Evolutionary conservation across 148 eudicot species (phyloP), one percentile per base, ranked within the genome.

Genomic region (Agrostemma githago): DNA sequence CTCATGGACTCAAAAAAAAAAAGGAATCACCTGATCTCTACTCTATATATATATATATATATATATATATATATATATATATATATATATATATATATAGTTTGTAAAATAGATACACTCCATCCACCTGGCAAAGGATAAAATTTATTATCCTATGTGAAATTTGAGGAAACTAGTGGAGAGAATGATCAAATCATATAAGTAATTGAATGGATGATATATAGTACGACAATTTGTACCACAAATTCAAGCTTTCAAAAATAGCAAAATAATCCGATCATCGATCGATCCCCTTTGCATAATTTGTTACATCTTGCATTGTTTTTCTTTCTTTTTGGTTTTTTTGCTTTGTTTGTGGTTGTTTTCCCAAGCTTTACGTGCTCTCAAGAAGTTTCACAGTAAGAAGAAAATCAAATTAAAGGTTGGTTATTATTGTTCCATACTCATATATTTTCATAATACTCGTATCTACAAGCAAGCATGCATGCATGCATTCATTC

Each of bases 181-280:
- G 34, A 26, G 34, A 26, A 26, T 26, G 34, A 26, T 26, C 34
- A 26, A 26, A 68, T 56, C 16, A 40, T 48, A 57, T 71, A 37
- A 8, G 14, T 46, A 60, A 68, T 68, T 68, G 72, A 68, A 68
- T 68, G 72, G 72, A 21, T 20, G 34, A 68, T 68, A 68, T 14
- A 68, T 68, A 68, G 59, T 68, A 48, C n/a, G 3, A 53, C 39
- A 6, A 70, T 61, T 51, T 59, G 64, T 69, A 46, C 61, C 79
- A 16, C 68, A 60, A 2, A 76, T 59, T 26, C 37, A 10, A 19
- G 34, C 12, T 20, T 68, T 42, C 72, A 69, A 61, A 64, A 59
- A 42, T 74, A 75, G 54, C 2, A 15, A 8, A 46, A 8, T 57
- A 41, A 26, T 38, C n/a, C 0, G 34, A 26, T 26, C 34, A 26